These are phyloP conservation scores for Fusarium piperis DNA, from an alignment of 2,329 filamentous ascomycete species.

Conservation along the genomic window DNA sequence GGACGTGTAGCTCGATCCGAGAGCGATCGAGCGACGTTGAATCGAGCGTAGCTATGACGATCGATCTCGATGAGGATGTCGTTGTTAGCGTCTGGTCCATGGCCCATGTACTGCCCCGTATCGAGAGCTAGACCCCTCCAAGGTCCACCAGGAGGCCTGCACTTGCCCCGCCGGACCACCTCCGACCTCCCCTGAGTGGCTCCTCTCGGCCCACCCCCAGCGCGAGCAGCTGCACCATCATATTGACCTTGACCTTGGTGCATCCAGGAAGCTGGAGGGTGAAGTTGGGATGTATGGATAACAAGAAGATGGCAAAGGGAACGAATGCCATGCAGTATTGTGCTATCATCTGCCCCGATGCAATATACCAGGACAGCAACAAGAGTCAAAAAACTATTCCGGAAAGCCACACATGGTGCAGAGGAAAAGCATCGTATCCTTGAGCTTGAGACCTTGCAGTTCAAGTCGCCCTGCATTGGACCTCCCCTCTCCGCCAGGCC, in stretches of 20 bases:
- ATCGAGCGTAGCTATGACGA: slow-evolving; percentile 42
- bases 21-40: slow-evolving; percentile 35
- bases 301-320: not conserved
- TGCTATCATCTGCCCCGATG: not conserved
- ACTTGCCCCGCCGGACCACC: slow-evolving; percentile 8
- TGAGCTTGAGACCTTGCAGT: not conserved
- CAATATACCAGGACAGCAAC: not conserved
- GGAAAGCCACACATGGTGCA: not conserved
- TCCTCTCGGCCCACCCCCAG: slow-evolving; percentile 1
- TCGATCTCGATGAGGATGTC: slow-evolving; percentile 44
- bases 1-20: slow-evolving; percentile 35
- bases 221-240: not conserved
- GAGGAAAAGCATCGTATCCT: not conserved
- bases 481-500: not conserved
- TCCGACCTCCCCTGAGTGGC: slow-evolving; percentile 22
- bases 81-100: slow-evolving; percentile 35
- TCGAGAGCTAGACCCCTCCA: slow-evolving; percentile 13
- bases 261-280: not conserved
- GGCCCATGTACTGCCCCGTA: slow-evolving; percentile 37
- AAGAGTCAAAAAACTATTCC: not conserved
- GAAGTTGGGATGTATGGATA: not conserved
- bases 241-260: not conserved
- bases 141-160: not conserved
- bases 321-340: not conserved
- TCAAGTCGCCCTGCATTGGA: not conserved